Evolutionary conservation across 306 rosid species (phyloP), one percentile per base, ranked within the genome.

Genomic region (Trichosanthes cucumerina): DNA sequence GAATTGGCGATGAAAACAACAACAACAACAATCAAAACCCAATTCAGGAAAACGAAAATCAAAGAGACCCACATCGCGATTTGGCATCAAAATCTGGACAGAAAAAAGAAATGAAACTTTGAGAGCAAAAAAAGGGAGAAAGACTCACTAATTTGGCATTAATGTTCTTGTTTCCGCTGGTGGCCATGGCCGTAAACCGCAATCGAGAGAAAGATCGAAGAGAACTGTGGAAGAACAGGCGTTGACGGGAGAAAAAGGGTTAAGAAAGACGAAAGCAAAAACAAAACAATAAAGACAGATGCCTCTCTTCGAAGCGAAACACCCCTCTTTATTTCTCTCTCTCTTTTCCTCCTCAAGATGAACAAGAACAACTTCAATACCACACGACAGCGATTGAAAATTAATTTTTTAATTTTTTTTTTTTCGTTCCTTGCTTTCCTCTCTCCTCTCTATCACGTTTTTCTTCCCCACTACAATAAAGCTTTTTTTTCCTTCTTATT

Each of bases 91-190:
- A 31, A 79, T 66, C 75, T n/a, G 14, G 83, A 77, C 11, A 7
- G 16, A n/a, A 57, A n/a, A 21, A 10, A 23, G 24, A 60, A 47
- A 66, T 73, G 7, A 13, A 53, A 78, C 13, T 24, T 63, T 5
- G 77, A 53, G 24, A 31, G 60, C 9, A 26, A 64, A 14, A 56
- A 79, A 65, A 50, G 41, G 66, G 41, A 9, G 28, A 13, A 79
- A 76, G 0, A 2, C 89, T 47, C 36, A 88, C 91, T 87, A 88
- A 84, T 86, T 88, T 88, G 75, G 91, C 89, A 79, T 88, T 88
- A 62, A 86, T 84, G 82, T 82, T 88, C 88, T 82, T 88, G 86
- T 82, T 88, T 79, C 91, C 91, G 46, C 82, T 86, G 83, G 89
- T 88, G 76, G 89, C 91, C 91, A 88, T 88, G 82, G 46, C 78